A percentile compares a stretch with the other conserved stretches of the same genome.
These are phyloP conservation scores for Cladosporium sp. DNA, from an alignment of 2,329 filamentous ascomycete genomes.

Conservation along the genomic window DNA sequence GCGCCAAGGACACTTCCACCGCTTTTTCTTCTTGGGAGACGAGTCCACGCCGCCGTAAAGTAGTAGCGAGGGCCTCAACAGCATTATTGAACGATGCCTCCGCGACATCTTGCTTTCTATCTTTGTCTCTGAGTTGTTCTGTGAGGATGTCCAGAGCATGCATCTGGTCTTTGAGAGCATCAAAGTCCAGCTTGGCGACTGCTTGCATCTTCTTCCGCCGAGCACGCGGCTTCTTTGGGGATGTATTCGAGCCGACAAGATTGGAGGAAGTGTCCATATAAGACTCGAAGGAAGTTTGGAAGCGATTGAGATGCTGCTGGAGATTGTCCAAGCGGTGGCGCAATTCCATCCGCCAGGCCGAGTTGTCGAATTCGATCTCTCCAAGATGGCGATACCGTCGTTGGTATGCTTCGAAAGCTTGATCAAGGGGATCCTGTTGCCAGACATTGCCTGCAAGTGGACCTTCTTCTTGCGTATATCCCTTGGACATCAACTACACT, in stretches of 20 bases:
- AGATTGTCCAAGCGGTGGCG: background rate
- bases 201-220: background rate
- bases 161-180: background rate
- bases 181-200: background rate
- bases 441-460: background rate
- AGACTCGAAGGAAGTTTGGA: background rate
- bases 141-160: background rate
- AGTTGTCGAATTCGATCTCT: background rate
- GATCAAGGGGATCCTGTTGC: background rate
- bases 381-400: background rate
- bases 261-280: background rate
- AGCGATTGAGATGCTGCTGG: background rate
- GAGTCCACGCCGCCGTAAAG: background rate
- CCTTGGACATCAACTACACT: background rate
- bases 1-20: background rate
- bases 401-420: background rate
- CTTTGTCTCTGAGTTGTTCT: background rate
- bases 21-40: background rate
- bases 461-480: background rate
- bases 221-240: background rate
- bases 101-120: background rate
- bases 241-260: background rate
- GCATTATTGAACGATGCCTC: background rate
- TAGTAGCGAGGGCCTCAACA: background rate
- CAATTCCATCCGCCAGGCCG: background rate